Percentiles rank a stretch among this genome's conserved stretches.
phyloP scores from a whole-genome alignment of 192 early-diverging fungal species.

The Allomyces macrogynus region DNA sequence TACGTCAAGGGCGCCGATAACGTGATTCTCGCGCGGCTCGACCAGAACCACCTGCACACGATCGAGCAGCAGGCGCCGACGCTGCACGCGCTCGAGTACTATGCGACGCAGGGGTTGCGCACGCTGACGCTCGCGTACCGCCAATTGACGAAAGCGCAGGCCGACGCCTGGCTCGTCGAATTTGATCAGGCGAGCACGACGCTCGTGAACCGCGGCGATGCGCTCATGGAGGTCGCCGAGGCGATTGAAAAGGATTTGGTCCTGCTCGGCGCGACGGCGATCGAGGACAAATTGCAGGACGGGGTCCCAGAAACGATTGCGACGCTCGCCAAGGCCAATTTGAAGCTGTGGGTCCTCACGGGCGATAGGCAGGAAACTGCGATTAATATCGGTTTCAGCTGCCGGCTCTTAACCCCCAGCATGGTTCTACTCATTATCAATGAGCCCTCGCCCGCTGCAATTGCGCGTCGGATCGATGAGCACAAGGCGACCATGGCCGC shows the following conservation, averaged over 20 bases:
- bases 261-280: constrained; percentile 30
- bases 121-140: constrained; percentile 74
- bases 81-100: constrained; percentile 41
- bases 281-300: constrained; percentile 37
- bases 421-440: constrained; percentile 17
- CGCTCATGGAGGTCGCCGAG: constrained; percentile 31
- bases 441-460: constrained; percentile 8
- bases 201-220: constrained; percentile 64
- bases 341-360: constrained; percentile 34
- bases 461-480: constrained; percentile 9
- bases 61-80: constrained; percentile 18
- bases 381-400: constrained; percentile 26
- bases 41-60: constrained; percentile 38
- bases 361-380: constrained; percentile 38
- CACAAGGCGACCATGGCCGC: constrained; percentile 10
- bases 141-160: constrained; percentile 43
- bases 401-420: constrained; percentile 9
- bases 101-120: constrained; percentile 67
- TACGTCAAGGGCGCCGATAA: constrained; percentile 98
- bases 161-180: constrained; percentile 43
- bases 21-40: constrained; percentile 79
- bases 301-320: constrained; percentile 29
- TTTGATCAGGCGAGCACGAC: constrained; percentile 69
- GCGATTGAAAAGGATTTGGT: constrained; percentile 15
- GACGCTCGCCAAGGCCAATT: constrained; percentile 15